Evolutionary conservation across 2,329 filamentous ascomycete genomes (phyloP), one percentile per base, ranked within the genome.

Genomic region (Colletotrichum horii): DNA sequence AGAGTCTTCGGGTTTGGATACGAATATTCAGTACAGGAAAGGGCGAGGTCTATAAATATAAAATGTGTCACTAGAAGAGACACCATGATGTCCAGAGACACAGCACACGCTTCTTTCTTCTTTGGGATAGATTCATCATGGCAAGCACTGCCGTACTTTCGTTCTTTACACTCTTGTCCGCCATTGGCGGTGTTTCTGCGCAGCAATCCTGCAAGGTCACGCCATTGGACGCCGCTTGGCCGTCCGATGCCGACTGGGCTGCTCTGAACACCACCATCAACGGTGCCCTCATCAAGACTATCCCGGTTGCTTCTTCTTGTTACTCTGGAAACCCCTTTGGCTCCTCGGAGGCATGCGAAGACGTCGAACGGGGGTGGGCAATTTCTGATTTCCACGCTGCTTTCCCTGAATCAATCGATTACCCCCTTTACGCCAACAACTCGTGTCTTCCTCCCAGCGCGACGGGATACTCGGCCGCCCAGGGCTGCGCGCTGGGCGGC

Each of bases 261-360:
- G 62, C 72, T 2, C 83, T 90, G 71, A 90, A 90, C 74, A 58
- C 79, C 19, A 85, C 87, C 7, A 79, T 90, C 8, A 80, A 80
- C 12, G 88, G 89, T 2, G 80, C 80, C 22, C 81, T 90, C 34
- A 81, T 90, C 28, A 82, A 83, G 6, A 88, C 85, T 1, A 78
- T 85, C 2, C 89, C 89, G 0, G 78, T 89, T 4, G 89, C 84
- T 1, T 77, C 83, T 1, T 82, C 85, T 1, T 91, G 89, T 77
- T 88, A 91, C 75, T 30, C 73, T n/a, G 81, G 83, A 15, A 74
- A 74, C 22, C 67, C 71, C 3, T 74, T 74, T 15, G 26, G 22
- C 24, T 71, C 60, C 1, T 36, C 67, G 6, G 24, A 61, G 34
- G 26, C 71, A 7, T 74, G 71, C 48, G 71, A 74, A 1, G 60